phyloP scores from a whole-genome alignment of 768 basidiomycete genomes.

The Pleurotus sapidus region DNA sequence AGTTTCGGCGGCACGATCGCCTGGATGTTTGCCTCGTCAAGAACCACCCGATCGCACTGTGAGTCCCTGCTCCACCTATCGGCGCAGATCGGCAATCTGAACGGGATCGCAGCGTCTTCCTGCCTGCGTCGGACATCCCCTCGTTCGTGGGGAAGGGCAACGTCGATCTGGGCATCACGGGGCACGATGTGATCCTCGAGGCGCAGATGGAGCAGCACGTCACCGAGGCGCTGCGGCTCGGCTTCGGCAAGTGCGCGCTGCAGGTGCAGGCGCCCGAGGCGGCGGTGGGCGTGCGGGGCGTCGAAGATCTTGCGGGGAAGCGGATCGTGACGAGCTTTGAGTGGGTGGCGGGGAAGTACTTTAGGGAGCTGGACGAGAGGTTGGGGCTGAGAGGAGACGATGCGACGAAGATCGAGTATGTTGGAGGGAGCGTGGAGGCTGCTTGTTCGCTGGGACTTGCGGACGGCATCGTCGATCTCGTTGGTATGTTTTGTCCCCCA shows the following conservation, averaged over 20 bases:
- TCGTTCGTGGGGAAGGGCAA: conserved; percentile 98
- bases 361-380: conserved; percentile 58
- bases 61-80: conserved; percentile 20
- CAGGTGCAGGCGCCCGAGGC: conserved; percentile 90
- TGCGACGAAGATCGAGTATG: conserved; percentile 86
- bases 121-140: conserved; percentile 95
- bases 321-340: conserved; percentile 95
- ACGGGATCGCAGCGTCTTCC: conserved; percentile 69
- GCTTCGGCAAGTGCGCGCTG: conserved; percentile 89
- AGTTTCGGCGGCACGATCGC: conserved; percentile 83
- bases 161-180: conserved; percentile 96
- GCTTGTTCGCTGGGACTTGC: conserved; percentile 95
- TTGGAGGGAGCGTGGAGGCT: conserved; percentile 97
- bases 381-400: conserved; percentile 49
- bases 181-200: conserved; percentile 96
- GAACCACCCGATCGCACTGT: conserved; percentile 95
- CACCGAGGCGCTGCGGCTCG: conserved; percentile 77
- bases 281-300: conserved; percentile 56
- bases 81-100: neutral
- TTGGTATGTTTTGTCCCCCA: conserved; percentile 54
- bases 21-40: conserved; percentile 92
- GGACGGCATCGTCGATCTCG: conserved; percentile 97
- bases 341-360: conserved; percentile 79
- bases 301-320: conserved; percentile 85
- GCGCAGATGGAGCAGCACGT: conserved; percentile 77